Base-by-base conservation (phyloP, 2,329 filamentous ascomycete genomes). In the Ophiostoma tasmaniense region DNA sequence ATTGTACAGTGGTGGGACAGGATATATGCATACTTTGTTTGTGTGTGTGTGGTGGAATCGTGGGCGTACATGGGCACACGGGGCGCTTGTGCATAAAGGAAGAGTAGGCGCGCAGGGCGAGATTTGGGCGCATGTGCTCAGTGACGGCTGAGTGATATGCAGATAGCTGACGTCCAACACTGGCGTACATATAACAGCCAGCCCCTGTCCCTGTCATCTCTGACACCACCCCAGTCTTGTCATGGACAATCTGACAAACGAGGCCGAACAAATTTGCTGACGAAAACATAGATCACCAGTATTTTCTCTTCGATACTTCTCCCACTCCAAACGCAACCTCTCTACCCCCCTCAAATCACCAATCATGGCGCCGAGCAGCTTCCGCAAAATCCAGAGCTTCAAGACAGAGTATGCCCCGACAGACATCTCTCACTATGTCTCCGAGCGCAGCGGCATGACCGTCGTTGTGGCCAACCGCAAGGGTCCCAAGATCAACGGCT, bases 361-460 rank as follows among this genome's bases (percentile, higher is more conserved):
- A 75, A 84, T 76, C 55, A 90, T 90, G 88, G 80, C 50, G 77
- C 81, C 74, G 75, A 76, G 67, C 64, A 86, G 89, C 75, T 98
- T 98, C 80, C 91, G 89, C 77, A 90, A 89, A 74, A 83, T 97
- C 66, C 92, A 97, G 76, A 88, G 86, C 75, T 97, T 99, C 81
- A 85, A 90, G 73, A 90, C 91, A 8, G 91, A 97, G 76, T 99
- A 97, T 81, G 92, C 93, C 14, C 91, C 93, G 13, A 90, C 90
- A 72, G 87, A 85, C 68, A 90, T 99, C 78, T 94, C 92, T 28
- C 93, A 97, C 78, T 99, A 99, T 90, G 92, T 96, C 76, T 99
- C 95, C 6, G 88, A 92, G 74, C 86, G 92, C 72, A 99, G 94
- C 72, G 95, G 95, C 67, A 95, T 99, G 92, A 90, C 93, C 74